phyloP scores from a whole-genome alignment of 305 asterid species.

The Fraxinus sp. region DNA sequence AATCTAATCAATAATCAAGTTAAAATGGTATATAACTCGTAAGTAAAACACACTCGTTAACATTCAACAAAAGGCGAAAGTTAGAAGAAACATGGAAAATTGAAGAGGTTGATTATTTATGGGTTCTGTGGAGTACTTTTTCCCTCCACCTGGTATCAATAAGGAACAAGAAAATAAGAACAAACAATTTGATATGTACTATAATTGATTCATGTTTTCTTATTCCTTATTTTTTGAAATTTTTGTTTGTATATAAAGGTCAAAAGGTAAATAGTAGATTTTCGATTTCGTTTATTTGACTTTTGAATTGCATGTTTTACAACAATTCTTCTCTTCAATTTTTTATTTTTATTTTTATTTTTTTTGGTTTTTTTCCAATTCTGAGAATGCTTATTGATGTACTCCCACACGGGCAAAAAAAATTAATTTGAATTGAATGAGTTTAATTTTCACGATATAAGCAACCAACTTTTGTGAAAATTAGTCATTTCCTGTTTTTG shows the following conservation, averaged over 20 bases:
- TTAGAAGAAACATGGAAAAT: constrained; percentile 79
- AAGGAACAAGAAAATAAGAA: constrained; percentile 25
- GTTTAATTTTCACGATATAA: too few relatives aligned
- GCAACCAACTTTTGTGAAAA: too few relatives aligned
- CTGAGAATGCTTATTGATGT: too few relatives aligned
- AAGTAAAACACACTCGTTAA: not conserved
- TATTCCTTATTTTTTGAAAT: not conserved
- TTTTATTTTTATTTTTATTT: too few relatives aligned
- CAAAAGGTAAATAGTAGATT: not conserved
- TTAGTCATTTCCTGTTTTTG: too few relatives aligned
- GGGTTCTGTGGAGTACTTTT: constrained; percentile 61
- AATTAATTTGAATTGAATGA: too few relatives aligned
- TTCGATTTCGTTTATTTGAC: not conserved
- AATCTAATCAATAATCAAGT: too few relatives aligned
- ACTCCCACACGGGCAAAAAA: too few relatives aligned
- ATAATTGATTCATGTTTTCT: not conserved
- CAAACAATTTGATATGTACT: constrained; percentile 24
- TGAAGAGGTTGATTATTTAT: constrained; percentile 71
- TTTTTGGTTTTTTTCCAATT: too few relatives aligned
- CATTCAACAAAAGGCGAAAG: constrained; percentile 65
- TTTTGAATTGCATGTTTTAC: too few relatives aligned
- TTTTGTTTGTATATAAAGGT: not conserved
- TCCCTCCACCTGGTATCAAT: constrained; percentile 61
- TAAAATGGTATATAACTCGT: too few relatives aligned
- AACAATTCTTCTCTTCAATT: too few relatives aligned